These are phyloP conservation scores for Mycogone perniciosa DNA, from an alignment of 2,329 filamentous ascomycete genomes.

Conservation along the genomic window DNA sequence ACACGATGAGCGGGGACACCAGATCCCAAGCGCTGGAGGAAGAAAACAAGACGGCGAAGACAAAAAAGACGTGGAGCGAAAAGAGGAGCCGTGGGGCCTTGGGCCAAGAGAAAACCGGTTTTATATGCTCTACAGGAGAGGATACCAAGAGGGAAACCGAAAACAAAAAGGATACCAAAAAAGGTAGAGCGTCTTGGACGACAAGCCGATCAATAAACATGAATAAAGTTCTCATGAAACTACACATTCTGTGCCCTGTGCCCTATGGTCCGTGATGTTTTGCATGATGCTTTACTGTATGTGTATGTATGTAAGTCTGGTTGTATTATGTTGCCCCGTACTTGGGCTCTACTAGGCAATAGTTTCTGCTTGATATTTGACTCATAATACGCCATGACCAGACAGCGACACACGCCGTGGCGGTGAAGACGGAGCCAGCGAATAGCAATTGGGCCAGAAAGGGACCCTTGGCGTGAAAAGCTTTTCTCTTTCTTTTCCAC, in stretches of 20 bases:
- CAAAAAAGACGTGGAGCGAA: constrained; percentile 7
- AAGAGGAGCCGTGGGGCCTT: constrained; percentile 12
- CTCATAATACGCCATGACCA: too few relatives aligned
- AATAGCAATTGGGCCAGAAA: too few relatives aligned
- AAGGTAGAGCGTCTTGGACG: constrained; percentile 4
- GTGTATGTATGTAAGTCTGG: background rate
- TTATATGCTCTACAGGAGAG: constrained; percentile 7
- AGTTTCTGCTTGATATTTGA: too few relatives aligned
- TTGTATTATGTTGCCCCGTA: too few relatives aligned
- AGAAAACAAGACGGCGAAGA: constrained; percentile 5
- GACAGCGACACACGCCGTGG: too few relatives aligned
- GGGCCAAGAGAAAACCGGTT: constrained; percentile 1
- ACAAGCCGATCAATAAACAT: constrained; percentile 10
- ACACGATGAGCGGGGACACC: constrained; percentile 10
- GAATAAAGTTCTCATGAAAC: constrained; percentile 9
- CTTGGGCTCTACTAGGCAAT: too few relatives aligned
- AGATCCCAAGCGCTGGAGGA: constrained; percentile 1
- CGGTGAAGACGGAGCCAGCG: too few relatives aligned
- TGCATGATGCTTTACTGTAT: background rate
- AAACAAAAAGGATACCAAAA: constrained; percentile 1
- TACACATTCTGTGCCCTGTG: background rate
- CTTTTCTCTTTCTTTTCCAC: background rate
- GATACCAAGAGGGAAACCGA: constrained; percentile 6
- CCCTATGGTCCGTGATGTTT: background rate
- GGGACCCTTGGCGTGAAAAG: too few relatives aligned